Percentiles rank a stretch among this genome's conserved stretches.
phyloP scores from a whole-genome alignment of 75 land plant species.

The Selaginella tamariscina region DNA sequence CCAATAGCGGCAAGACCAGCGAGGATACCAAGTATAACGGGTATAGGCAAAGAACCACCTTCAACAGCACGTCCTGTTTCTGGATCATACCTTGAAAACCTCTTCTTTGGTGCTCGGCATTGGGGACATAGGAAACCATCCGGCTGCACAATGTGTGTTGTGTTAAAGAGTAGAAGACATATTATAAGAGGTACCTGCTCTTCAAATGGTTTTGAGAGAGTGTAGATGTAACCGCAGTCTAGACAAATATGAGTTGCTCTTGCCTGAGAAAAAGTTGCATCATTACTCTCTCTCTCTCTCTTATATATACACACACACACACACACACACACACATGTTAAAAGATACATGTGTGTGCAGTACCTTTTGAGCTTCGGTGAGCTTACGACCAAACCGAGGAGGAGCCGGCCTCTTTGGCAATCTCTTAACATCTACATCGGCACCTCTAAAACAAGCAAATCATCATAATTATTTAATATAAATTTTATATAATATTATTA shows the following conservation, averaged over 20 bases:
- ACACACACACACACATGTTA: too few relatives aligned
- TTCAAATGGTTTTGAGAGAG: conserved; percentile 68
- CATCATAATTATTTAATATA: background rate
- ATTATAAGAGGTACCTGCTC: conserved; percentile 65
- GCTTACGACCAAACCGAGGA: conserved; percentile 78
- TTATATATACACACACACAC: too few relatives aligned
- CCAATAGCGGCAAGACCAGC: conserved; percentile 68
- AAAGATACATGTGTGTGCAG: too few relatives aligned
- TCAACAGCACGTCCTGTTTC: conserved; percentile 73
- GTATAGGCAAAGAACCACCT: conserved; percentile 65
- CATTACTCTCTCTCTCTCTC: too few relatives aligned
- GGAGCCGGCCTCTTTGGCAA: conserved; percentile 88
- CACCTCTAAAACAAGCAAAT: conserved; percentile 35
- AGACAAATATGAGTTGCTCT: conserved; percentile 94
- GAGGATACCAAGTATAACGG: conserved; percentile 62
- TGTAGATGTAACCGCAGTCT: conserved; percentile 93
- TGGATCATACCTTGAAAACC: conserved; percentile 87
- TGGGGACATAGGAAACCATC: conserved; percentile 80
- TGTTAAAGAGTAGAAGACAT: too few relatives aligned
- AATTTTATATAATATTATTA: background rate
- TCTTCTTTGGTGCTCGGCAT: conserved; percentile 91
- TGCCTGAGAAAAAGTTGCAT: conserved; percentile 52
- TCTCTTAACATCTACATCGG: conserved; percentile 57
- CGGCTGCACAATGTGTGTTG: conserved; percentile 63
- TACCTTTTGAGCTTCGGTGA: conserved; percentile 92